Evolutionary conservation across 2,329 filamentous ascomycete species (phyloP).

Genomic region (Penicillium rolfsii): DNA sequence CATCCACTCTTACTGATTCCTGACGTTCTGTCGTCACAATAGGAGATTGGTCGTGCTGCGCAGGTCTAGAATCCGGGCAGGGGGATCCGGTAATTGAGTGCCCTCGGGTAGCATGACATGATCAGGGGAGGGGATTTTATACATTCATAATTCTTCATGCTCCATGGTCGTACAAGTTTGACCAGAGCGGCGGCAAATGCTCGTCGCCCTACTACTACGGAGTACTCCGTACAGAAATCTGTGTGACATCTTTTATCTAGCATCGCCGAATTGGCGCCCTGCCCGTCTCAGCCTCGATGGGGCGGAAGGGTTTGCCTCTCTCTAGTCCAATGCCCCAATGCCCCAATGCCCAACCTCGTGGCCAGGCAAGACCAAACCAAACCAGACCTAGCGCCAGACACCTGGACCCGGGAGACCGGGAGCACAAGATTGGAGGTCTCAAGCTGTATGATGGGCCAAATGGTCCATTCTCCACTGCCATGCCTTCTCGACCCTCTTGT

Average conservation of each 20-base stretch:
- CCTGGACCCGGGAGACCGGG: neutral
- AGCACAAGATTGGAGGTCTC: slow-evolving; percentile 4
- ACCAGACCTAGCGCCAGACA: neutral
- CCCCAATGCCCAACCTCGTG: slow-evolving; percentile 8
- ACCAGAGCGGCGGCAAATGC: neutral
- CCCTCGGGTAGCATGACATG: neutral
- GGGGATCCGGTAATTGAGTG: no score
- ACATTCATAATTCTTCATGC: neutral
- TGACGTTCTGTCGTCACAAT: neutral
- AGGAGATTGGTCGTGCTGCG: neutral
- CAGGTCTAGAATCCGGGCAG: neutral
- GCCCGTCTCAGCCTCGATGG: slow-evolving; percentile 11
- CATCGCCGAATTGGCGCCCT: neutral
- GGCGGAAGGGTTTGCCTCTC: slow-evolving; percentile 3
- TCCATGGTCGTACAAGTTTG: neutral
- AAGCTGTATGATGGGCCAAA: slow-evolving; percentile 1
- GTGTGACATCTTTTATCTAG: neutral
- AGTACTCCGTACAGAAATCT: no score
- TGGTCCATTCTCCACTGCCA: neutral
- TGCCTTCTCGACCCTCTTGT: slow-evolving; percentile 1
- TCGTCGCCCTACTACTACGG: neutral
- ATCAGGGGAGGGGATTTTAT: no score
- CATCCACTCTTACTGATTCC: neutral
- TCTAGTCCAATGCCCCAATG: neutral
- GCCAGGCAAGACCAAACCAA: neutral